Evolutionary conservation across 768 basidiomycete genomes (phyloP), one percentile per base, ranked within the genome.

Genomic region (Lepiota brunneoincarnata): DNA sequence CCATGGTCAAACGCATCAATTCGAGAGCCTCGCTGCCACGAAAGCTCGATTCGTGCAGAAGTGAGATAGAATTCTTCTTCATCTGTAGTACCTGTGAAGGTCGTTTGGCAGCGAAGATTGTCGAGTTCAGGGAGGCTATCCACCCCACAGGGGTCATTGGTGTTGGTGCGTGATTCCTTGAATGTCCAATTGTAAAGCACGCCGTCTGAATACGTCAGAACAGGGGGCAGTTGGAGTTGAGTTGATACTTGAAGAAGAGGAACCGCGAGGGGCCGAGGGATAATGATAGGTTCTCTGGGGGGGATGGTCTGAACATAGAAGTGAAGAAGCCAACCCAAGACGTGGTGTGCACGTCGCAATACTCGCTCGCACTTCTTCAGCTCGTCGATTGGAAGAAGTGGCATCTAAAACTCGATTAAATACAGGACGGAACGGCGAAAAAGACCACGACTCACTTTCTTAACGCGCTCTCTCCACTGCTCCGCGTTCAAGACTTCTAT

Each of bases 131-230:
- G 82, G 70, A 72, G 15, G 70, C 75, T 64, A 60, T 55, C 46
- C 11, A 37, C 36, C 17, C 54, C 70, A 66, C n/a, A n/a, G n/a
- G 55, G 60, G 59, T 28, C 62, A 26, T 60, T 18, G 44, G 44
- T 56, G 58, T 60, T 18, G 44, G 44, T 56, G 58, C 66, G 28
- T 51, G 75, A 54, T 62, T 75, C 70, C 31, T 54, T 68, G 49
- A 67, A 74, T 56, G 64, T 49, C 86, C 88, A 91, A 66, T 96
- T 96, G 71, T 93, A 97, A 23, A 97, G 79, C 6, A 97, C 93
- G 24, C 87, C 87, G 66, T 96, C 93, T 9, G 93, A 87, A 65
- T 93, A 97, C 3, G 93, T 97, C 54, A 93, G 76, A 37, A 96
- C 75, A 0, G 95, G 93, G 0, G 95, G 94, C 1, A 97, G 72